Evolutionary conservation across 129 eudicot species (phyloP).

Genomic region (Chrysanthemum seticuspe): DNA sequence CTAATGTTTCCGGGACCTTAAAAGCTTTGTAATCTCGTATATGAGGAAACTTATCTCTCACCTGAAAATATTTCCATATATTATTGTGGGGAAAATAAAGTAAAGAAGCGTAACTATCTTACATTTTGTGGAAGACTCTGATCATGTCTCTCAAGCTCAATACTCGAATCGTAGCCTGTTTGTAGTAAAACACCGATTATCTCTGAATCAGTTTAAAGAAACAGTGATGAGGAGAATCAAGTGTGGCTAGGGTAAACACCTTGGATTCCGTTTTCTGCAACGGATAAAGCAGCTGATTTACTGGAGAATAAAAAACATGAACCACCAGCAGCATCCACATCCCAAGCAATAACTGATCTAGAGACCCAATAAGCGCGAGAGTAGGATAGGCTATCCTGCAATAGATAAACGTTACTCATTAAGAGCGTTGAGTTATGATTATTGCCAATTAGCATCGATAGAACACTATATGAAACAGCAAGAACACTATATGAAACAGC

Average conservation of each 20-base stretch:
- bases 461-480: neutral
- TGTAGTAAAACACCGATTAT: constrained; percentile 18
- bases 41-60: constrained; percentile 82
- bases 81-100: constrained; percentile 6
- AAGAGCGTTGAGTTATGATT: neutral
- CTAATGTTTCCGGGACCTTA: constrained; percentile 49
- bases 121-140: constrained; percentile 65
- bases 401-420: constrained; percentile 1
- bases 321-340: constrained; percentile 56
- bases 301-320: constrained; percentile 73
- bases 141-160: constrained; percentile 50
- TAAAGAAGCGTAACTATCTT: constrained; percentile 13
- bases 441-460: neutral
- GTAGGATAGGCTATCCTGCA: constrained; percentile 60
- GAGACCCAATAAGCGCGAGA: constrained; percentile 87
- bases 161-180: constrained; percentile 60
- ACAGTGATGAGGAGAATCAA: constrained; percentile 5
- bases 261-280: constrained; percentile 47
- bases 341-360: constrained; percentile 68
- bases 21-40: constrained; percentile 59
- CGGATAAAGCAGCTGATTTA: constrained; percentile 54
- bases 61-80: constrained; percentile 39
- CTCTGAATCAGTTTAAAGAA: constrained; percentile 13
- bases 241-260: constrained; percentile 38
- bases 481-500: neutral